phyloP scores from a whole-genome alignment of 2,329 filamentous ascomycete species.

The Nemania sp. region DNA sequence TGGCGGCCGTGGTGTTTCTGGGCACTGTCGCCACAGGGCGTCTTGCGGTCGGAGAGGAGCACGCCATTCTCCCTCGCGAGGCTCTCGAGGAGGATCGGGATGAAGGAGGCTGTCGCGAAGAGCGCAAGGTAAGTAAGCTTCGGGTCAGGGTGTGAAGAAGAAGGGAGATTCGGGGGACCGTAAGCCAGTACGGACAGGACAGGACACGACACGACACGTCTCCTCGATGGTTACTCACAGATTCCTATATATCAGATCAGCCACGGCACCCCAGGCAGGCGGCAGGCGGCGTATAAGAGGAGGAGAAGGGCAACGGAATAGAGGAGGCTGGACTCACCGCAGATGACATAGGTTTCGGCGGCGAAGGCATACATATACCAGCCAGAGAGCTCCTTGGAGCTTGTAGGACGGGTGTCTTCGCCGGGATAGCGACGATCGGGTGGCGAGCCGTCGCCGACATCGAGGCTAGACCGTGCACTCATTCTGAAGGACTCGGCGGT shows the following conservation, averaged over 20 bases:
- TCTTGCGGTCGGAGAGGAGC: conserved; percentile 74
- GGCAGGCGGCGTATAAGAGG: no score
- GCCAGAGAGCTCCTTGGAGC: conserved; percentile 81
- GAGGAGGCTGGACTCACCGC: conserved; percentile 71
- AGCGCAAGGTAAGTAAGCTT: conserved; percentile 29
- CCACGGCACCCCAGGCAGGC: no score
- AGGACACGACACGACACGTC: no score
- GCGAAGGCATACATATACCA: conserved; percentile 98
- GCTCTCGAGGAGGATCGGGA: conserved; percentile 93
- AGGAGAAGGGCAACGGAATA: no score
- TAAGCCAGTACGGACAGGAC: background rate
- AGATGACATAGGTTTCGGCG: conserved; percentile 94
- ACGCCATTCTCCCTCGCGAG: conserved; percentile 91
- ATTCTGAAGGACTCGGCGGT: conserved; percentile 46
- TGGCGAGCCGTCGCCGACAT: conserved; percentile 42
- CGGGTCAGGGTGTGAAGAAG: background rate
- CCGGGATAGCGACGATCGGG: conserved; percentile 67
- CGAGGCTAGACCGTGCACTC: conserved; percentile 45
- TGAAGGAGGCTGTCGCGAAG: conserved; percentile 74
- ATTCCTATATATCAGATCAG: conserved; percentile 31
- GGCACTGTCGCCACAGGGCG: conserved; percentile 72
- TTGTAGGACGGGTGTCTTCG: conserved; percentile 89
- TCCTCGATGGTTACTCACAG: conserved; percentile 33
- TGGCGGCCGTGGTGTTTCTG: conserved; percentile 47
- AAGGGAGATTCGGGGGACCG: background rate